Percentiles rank a stretch among this genome's conserved stretches.
Conservation (phyloP, 2,329 filamentous ascomycete species). For the Hirsutella rhossiliensis region DNA sequence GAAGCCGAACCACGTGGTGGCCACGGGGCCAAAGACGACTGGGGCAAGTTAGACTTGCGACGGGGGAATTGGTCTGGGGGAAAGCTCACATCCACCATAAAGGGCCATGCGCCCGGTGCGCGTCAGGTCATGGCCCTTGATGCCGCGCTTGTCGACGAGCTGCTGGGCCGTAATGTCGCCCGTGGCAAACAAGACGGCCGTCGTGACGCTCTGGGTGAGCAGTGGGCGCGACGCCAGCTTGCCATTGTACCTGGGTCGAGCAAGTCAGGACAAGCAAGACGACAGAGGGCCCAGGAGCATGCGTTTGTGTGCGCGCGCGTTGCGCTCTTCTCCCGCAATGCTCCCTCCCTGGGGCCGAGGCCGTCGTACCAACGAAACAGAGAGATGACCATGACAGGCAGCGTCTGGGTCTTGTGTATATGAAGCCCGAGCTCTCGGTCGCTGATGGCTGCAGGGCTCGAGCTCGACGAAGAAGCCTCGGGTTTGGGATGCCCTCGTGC, state of each 20-base stretch:
- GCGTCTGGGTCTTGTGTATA: not conserved
- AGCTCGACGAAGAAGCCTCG: not conserved
- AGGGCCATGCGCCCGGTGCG: conserved; percentile 69
- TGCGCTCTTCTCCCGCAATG: too few relatives aligned
- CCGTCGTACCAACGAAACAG: conserved; percentile 18
- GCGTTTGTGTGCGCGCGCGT: too few relatives aligned
- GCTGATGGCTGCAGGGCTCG: not conserved
- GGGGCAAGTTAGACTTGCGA: not conserved
- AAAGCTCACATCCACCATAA: conserved; percentile 60
- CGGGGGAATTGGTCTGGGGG: not conserved
- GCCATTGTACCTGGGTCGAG: conserved; percentile 62
- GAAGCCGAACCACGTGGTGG: conserved; percentile 76
- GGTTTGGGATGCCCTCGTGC: too few relatives aligned
- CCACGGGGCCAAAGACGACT: conserved; percentile 79
- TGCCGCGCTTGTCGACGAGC: conserved; percentile 68
- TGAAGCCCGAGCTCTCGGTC: not conserved
- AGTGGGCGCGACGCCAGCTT: conserved; percentile 71
- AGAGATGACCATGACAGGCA: conserved; percentile 7
- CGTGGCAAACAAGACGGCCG: conserved; percentile 81
- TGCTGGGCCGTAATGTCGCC: conserved; percentile 90
- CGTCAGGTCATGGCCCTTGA: conserved; percentile 60
- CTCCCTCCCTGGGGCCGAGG: too few relatives aligned
- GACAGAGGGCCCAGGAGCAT: too few relatives aligned
- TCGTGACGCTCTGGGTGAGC: conserved; percentile 83
- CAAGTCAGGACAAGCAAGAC: too few relatives aligned